Conservation (phyloP, 1,284 basidiomycete species). For the Microbotryum saponariae region DNA sequence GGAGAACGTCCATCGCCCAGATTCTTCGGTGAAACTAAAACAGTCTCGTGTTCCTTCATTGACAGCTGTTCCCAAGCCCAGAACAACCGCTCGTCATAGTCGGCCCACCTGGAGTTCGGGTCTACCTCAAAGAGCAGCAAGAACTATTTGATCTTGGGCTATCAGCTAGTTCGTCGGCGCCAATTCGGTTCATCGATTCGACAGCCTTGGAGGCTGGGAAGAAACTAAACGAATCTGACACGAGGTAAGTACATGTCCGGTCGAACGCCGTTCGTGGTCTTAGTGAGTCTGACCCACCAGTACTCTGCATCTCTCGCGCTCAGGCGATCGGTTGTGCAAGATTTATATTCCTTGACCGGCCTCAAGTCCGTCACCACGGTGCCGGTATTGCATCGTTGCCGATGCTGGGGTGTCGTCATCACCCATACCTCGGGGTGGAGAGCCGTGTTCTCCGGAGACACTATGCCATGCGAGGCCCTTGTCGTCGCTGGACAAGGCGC, state of each 20-base stretch:
- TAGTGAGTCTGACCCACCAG: not conserved
- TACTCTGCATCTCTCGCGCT: not conserved
- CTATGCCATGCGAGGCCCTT: conserved; percentile 64
- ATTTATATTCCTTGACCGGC: conserved; percentile 16
- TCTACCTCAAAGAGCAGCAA: conserved; percentile 31
- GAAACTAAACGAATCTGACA: not conserved
- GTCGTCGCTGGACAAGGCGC: conserved; percentile 59
- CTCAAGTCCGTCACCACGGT: conserved; percentile 48
- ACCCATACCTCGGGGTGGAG: conserved; percentile 68
- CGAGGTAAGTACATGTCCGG: conserved; percentile 6
- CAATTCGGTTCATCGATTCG: conserved; percentile 26
- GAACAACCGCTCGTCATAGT: conserved; percentile 24
- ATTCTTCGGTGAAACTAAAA: not conserved
- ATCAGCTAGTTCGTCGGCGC: conserved; percentile 2
- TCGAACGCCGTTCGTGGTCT: not conserved
- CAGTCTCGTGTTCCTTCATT: too few relatives aligned
- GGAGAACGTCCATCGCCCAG: not conserved
- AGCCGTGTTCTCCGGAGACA: conserved; percentile 80
- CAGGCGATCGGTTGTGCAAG: conserved; percentile 6
- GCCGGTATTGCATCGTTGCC: conserved; percentile 59
- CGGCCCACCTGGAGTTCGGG: conserved; percentile 20
- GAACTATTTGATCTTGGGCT: conserved; percentile 37
- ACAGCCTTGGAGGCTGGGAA: conserved; percentile 20
- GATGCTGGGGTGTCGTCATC: conserved; percentile 62
- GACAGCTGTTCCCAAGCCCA: conserved; percentile 15